These are phyloP conservation scores for Cyberlindnera suaveolens DNA, from an alignment of 805 yeast genomes.

Conservation along the genomic window DNA sequence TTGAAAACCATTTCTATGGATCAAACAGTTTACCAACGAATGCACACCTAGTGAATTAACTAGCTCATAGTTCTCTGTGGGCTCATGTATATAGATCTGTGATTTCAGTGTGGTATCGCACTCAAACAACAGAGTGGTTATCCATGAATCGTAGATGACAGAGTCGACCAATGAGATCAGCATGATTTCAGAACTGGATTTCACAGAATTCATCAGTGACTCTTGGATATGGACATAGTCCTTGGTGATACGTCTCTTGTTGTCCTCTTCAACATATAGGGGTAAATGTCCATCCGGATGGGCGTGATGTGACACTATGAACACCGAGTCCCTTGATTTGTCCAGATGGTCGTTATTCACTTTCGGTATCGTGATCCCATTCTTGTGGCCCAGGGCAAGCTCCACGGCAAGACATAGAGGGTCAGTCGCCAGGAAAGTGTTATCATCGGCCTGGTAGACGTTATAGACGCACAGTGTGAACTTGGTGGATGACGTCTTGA, in stretches of 20 bases:
- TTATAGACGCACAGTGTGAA: conserved; percentile 54
- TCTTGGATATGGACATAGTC: conserved; percentile 32
- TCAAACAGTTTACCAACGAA: conserved; percentile 16
- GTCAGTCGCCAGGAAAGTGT: conserved; percentile 43
- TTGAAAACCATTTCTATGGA: conserved; percentile 29
- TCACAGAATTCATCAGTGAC: conserved; percentile 28
- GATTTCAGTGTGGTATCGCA: conserved; percentile 14
- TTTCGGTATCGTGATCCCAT: conserved; percentile 37
- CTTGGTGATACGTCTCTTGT: conserved; percentile 29
- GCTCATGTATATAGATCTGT: conserved; percentile 19
- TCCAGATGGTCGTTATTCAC: conserved; percentile 9
- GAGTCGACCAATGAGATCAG: conserved; percentile 38
- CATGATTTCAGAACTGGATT: conserved; percentile 28
- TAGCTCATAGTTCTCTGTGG: conserved; percentile 3
- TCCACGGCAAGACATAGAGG: conserved; percentile 48
- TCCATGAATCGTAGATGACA: conserved; percentile 46
- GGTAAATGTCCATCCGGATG: conserved; percentile 48
- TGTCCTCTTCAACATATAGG: conserved; percentile 44
- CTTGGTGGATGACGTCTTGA: conserved; percentile 15
- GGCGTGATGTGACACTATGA: conserved; percentile 42
- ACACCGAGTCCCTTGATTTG: conserved; percentile 28
- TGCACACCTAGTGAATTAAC: conserved; percentile 9
- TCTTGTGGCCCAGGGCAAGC: conserved; percentile 40
- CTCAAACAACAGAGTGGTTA: conserved; percentile 27
- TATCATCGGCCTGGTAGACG: conserved; percentile 27